Percentiles rank a stretch among this genome's conserved stretches.
Evolutionary conservation across 192 early-diverging fungal genomes (phyloP).

Genomic region (Backusella westeae): DNA sequence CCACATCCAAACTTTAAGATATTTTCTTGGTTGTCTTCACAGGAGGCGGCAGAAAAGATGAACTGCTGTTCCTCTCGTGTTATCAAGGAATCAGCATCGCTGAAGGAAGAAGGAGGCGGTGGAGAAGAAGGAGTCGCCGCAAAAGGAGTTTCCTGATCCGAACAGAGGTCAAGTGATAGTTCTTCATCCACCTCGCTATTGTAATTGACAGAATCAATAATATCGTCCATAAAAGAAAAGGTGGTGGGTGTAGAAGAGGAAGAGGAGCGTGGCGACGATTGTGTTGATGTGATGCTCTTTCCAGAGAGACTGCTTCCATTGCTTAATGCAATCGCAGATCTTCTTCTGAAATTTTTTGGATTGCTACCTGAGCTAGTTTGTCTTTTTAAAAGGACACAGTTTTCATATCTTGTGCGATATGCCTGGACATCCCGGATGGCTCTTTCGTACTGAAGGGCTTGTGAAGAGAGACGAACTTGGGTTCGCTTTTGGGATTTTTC

Average conservation of each 20-base stretch:
- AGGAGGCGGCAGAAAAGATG: not conserved
- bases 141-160: not conserved
- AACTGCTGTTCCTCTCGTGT: not conserved
- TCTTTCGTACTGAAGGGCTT: conserved; percentile 8
- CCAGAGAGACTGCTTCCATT: not conserved
- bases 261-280: not conserved
- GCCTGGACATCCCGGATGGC: conserved; percentile 6
- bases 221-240: conserved; percentile 1
- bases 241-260: not conserved
- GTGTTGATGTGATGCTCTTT: not conserved
- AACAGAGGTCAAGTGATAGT: not conserved
- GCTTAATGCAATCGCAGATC: conserved; percentile 5
- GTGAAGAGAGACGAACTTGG: not conserved
- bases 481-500: not conserved
- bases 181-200: not conserved
- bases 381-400: not conserved
- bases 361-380: not conserved
- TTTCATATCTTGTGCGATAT: conserved; percentile 14
- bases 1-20: conserved; percentile 21
- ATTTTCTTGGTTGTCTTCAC: not conserved
- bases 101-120: not conserved
- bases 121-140: not conserved
- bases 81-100: not conserved
- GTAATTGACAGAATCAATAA: not conserved
- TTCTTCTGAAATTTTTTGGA: conserved; percentile 4